phyloP scores from a whole-genome alignment of 441 rosid species.

The Populus tomentosa region DNA sequence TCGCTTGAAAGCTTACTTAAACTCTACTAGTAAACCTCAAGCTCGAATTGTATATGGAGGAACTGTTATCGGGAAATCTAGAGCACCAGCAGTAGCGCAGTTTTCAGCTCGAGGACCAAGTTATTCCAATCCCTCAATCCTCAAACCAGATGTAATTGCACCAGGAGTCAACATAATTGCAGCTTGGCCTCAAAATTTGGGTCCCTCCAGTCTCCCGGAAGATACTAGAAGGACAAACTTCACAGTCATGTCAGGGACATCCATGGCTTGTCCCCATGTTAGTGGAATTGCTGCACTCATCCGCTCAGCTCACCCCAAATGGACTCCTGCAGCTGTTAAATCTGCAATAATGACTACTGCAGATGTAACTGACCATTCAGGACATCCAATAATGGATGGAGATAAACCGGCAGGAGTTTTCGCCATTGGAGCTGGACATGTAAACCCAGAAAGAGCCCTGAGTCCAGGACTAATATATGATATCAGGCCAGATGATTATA shows the following conservation, averaged over 20 bases:
- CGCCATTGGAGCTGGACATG: constrained; percentile 69
- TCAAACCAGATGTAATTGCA: too few species aligned
- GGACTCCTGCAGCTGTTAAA: constrained; percentile 77
- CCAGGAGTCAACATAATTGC: too few species aligned
- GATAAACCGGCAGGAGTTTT: constrained; percentile 53
- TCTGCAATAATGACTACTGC: constrained; percentile 89
- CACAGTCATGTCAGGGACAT: constrained; percentile 73
- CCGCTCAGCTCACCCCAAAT: constrained; percentile 61
- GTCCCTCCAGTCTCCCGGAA: constrained; percentile 59
- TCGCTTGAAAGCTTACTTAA: too few species aligned
- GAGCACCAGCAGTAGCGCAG: too few species aligned
- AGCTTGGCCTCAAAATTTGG: too few species aligned
- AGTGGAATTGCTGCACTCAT: constrained; percentile 24
- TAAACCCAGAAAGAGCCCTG: constrained; percentile 60
- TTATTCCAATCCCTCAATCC: too few species aligned
- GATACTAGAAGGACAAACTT: constrained; percentile 65
- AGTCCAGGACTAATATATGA: constrained; percentile 77
- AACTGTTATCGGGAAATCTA: too few species aligned
- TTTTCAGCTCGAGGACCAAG: too few species aligned
- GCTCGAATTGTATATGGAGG: too few species aligned
- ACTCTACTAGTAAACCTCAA: too few species aligned
- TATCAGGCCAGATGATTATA: constrained; percentile 52
- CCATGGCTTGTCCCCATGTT: constrained; percentile 81
- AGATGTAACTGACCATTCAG: constrained; percentile 44
- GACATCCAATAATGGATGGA: constrained; percentile 53